Percentiles rank a stretch among this genome's conserved stretches.
Evolutionary conservation across 129 eudicot species (phyloP).

Genomic region (Chrysanthemum seticuspe): DNA sequence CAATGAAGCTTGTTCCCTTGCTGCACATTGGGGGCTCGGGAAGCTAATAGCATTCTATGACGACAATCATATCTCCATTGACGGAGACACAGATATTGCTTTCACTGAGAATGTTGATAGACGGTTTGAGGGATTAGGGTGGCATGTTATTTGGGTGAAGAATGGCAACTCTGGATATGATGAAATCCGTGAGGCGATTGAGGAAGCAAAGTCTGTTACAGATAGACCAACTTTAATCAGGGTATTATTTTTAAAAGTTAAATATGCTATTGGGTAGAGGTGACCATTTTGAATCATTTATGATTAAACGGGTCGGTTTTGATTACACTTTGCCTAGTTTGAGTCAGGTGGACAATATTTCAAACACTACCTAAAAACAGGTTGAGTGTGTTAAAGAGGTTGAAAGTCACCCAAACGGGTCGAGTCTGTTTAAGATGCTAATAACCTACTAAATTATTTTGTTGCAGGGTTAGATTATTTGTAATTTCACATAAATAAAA

Average conservation of each 20-base stretch:
- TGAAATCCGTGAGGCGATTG: constrained; percentile 55
- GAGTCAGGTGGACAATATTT: not conserved
- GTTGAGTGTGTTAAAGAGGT: not conserved
- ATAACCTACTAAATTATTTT: no score
- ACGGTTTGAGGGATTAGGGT: constrained; percentile 62
- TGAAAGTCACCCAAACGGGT: not conserved
- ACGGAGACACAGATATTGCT: constrained; percentile 54
- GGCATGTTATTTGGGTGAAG: constrained; percentile 72
- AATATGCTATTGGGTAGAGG: not conserved
- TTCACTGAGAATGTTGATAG: constrained; percentile 55
- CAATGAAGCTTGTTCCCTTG: constrained; percentile 67
- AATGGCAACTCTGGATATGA: constrained; percentile 60
- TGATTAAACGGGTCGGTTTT: not conserved
- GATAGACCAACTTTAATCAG: constrained; percentile 58
- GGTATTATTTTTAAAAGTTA: constrained; percentile 23
- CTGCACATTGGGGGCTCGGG: constrained; percentile 71
- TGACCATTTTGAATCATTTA: not conserved
- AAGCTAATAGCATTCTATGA: constrained; percentile 65
- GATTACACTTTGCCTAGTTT: not conserved
- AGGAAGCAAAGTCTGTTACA: constrained; percentile 56
- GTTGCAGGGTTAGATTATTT: no score
- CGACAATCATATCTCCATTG: constrained; percentile 60
- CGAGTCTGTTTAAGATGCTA: no score
- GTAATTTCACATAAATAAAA: not conserved
- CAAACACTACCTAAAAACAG: not conserved